These are phyloP conservation scores for Eucalyptus curtisii DNA, from an alignment of 345 rosid species.

Conservation along the genomic window DNA sequence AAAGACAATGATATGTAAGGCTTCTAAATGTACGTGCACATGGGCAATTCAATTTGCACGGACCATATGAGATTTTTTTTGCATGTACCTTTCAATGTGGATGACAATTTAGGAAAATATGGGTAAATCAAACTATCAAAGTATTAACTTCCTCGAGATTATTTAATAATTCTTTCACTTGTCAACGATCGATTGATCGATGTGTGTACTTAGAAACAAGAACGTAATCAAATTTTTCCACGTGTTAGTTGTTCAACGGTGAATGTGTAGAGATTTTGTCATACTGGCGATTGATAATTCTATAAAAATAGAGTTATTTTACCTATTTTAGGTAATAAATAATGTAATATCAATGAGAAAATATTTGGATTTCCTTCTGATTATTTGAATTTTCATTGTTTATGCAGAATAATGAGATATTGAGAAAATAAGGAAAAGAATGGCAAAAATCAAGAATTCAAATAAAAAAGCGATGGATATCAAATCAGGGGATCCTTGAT, in stretches of 20 bases:
- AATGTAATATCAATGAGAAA: fast-evolving
- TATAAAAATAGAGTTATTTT: too few species aligned
- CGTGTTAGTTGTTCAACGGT: fast-evolving
- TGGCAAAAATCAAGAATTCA: too few species aligned
- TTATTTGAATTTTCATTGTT: fast-evolving
- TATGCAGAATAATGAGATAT: fast-evolving
- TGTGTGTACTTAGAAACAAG: fast-evolving
- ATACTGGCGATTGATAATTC: too few species aligned
- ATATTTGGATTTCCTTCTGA: fast-evolving
- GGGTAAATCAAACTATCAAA: not conserved
- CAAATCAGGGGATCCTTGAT: fast-evolving
- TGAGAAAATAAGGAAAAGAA: fast-evolving
- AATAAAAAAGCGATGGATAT: too few species aligned
- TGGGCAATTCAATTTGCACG: not conserved
- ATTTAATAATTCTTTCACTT: not conserved
- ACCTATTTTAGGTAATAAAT: too few species aligned
- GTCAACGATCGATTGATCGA: fast-evolving
- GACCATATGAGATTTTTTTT: not conserved
- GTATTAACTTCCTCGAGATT: not conserved
- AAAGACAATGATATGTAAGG: not conserved
- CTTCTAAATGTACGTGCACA: not conserved
- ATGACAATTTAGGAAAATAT: not conserved
- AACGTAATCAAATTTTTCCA: fast-evolving
- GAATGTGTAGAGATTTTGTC: not conserved
- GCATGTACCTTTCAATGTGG: not conserved